Conservation (phyloP, 768 basidiomycete genomes). For the Pulveroboletus frians region DNA sequence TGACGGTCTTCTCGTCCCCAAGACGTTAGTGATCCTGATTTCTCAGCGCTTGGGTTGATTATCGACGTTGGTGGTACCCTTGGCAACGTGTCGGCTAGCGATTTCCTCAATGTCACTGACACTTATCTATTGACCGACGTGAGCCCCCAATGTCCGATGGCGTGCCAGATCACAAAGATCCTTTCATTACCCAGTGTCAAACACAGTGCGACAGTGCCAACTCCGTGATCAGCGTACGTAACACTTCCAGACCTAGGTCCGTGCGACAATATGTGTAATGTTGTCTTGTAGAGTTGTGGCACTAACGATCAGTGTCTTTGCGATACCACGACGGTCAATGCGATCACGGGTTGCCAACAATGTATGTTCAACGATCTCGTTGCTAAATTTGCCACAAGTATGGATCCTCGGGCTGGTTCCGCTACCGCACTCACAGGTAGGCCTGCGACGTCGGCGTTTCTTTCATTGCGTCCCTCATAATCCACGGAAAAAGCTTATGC, state of each 20-base stretch:
- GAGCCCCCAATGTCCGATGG: slow-evolving; percentile 6
- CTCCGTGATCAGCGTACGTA: slow-evolving; percentile 23
- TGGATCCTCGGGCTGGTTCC: slow-evolving; percentile 57
- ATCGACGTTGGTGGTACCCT: slow-evolving; percentile 39
- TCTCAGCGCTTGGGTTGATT: slow-evolving; percentile 42
- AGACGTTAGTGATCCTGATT: not conserved
- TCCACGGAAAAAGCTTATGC: slow-evolving; percentile 45
- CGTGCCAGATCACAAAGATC: not conserved
- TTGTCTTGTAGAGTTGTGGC: slow-evolving; percentile 36
- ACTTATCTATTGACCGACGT: slow-evolving; percentile 26
- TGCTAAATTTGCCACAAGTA: slow-evolving; percentile 39
- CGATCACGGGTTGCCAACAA: slow-evolving; percentile 53
- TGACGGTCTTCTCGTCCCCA: not conserved
- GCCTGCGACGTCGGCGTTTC: slow-evolving; percentile 12
- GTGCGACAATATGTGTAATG: not conserved
- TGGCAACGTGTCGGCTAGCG: slow-evolving; percentile 34
- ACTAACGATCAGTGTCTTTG: slow-evolving; percentile 53
- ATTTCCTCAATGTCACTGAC: slow-evolving; percentile 43
- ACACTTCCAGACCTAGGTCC: not conserved
- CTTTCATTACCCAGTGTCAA: slow-evolving; percentile 16
- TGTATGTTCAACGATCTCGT: slow-evolving; percentile 62
- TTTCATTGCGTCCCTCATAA: slow-evolving; percentile 4
- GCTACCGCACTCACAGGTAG: slow-evolving; percentile 51
- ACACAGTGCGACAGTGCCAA: slow-evolving; percentile 25
- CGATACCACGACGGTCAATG: slow-evolving; percentile 34